phyloP scores from a whole-genome alignment of 2,329 filamentous ascomycete genomes.

The Cladosporium sp. region DNA sequence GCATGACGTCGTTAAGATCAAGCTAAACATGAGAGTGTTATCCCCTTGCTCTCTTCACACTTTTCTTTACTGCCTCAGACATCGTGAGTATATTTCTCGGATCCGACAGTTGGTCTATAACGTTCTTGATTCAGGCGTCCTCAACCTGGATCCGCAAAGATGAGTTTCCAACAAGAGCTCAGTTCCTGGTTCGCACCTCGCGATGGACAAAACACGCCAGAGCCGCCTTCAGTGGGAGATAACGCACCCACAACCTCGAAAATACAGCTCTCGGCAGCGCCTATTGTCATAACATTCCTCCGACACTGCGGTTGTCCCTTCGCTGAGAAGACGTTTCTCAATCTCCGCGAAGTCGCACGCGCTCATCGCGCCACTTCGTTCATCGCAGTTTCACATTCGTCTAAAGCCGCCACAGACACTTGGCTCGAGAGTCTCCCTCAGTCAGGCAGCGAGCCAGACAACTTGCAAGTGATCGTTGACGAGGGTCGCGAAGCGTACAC shows the following conservation, averaged over 20 bases:
- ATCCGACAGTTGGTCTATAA: too few relatives aligned
- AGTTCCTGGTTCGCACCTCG: slow-evolving; percentile 40
- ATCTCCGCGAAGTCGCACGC: slow-evolving; percentile 50
- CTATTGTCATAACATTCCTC: slow-evolving; percentile 62
- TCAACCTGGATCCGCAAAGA: slow-evolving; percentile 13
- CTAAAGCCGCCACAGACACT: slow-evolving; percentile 48
- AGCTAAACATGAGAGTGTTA: background rate
- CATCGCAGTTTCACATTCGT: slow-evolving; percentile 61
- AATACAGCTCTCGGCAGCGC: slow-evolving; percentile 51
- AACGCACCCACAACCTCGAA: slow-evolving; percentile 53
- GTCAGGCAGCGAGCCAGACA: slow-evolving; percentile 52
- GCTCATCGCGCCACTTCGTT: slow-evolving; percentile 50
- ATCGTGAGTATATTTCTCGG: too few relatives aligned
- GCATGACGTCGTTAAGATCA: background rate
- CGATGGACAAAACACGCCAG: slow-evolving; percentile 26
- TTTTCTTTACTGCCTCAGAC: background rate
- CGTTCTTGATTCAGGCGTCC: background rate
- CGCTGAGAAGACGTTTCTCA: slow-evolving; percentile 47
- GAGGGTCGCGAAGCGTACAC: slow-evolving; percentile 57
- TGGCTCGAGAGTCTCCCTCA: slow-evolving; percentile 48
- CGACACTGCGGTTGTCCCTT: slow-evolving; percentile 72
- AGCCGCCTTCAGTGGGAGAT: slow-evolving; percentile 43
- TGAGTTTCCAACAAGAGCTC: slow-evolving; percentile 40
- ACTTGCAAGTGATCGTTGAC: slow-evolving; percentile 59
- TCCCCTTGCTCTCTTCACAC: background rate